Evolutionary conservation across 73 alveolate species (phyloP), one percentile per base, ranked within the genome.

Genomic region (Paramecium primaurelia): DNA sequence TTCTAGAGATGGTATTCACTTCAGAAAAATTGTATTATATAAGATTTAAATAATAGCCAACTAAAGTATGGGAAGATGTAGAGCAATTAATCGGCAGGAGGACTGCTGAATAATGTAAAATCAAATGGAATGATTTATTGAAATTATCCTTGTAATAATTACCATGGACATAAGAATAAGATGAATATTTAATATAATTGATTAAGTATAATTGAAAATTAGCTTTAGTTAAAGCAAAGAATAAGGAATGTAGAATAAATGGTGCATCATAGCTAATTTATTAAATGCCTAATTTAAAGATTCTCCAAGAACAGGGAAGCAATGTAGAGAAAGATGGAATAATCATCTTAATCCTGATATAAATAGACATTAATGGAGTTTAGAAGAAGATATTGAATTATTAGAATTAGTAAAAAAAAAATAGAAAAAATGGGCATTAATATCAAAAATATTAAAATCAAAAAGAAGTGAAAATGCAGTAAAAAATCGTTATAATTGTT

Each of bases 251-350:
- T 36, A 26, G 14, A 89, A 89, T 34, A 38, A 89, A 14, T 89
- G 94, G 94, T 59, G 77, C 14, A 40, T 42, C 28, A 32, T 89
- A 32, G 90, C 94, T 2, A 40, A 45, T 12, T 54, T 42, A 28
- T 80, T 89, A 6, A 71, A 71, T 58, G 20, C 12, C 2, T 26
- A 32, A 8, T 71, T 58, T 26, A 59, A 36, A 14, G 38, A 69
- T 11, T 26, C 94, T 44, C 59, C 75, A 25, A 89, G 94, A 71
- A 96, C 95, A 58, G 99, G 99, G 10, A 97, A 97, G 90, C 95
- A 97, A 73, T 97, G 99, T 68, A 68, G 99, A 80, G 99, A 97
- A 90, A 92, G 99, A 77, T 97, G 99, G 98, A 94, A 94, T 86
- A 97, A 97, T 60, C 98, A 97, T 71, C 92, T 97, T 4, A 96